Evolutionary conservation across 2,329 filamentous ascomycete genomes (phyloP).

Genomic region (Teratosphaeria nubilosa): DNA sequence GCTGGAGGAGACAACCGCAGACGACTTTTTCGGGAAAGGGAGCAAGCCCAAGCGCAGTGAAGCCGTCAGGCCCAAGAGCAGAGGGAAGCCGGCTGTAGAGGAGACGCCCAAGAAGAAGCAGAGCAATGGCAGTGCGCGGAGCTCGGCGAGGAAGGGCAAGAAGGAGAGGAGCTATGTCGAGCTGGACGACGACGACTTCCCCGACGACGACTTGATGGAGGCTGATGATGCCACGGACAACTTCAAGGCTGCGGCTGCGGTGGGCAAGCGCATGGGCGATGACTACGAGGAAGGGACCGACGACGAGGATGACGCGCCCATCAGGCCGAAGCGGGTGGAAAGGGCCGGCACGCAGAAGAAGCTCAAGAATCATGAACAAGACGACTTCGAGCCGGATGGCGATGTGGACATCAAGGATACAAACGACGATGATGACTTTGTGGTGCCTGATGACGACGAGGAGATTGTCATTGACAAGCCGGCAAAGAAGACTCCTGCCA

Average conservation of each 20-base stretch:
- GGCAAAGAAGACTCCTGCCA: constrained; percentile 25
- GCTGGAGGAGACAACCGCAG: constrained; percentile 48
- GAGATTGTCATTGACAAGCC: constrained; percentile 30
- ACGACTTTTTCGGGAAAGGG: constrained; percentile 51
- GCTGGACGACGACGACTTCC: constrained; percentile 25
- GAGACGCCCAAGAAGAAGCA: constrained; percentile 31
- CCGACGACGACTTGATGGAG: constrained; percentile 30
- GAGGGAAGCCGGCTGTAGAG: constrained; percentile 18
- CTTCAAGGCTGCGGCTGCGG: constrained; percentile 61
- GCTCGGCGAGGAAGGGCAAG: constrained; percentile 30
- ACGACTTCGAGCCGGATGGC: constrained; percentile 31
- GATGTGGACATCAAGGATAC: constrained; percentile 46
- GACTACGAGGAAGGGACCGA: constrained; percentile 59
- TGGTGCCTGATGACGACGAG: constrained; percentile 35
- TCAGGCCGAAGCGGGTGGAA: constrained; percentile 37
- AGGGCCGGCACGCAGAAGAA: constrained; percentile 22
- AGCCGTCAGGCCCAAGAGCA: constrained; percentile 15
- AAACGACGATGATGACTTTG: constrained; percentile 37
- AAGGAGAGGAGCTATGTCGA: constrained; percentile 32
- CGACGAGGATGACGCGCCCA: constrained; percentile 56
- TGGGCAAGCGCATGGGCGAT: constrained; percentile 48
- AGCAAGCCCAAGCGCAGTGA: constrained; percentile 44
- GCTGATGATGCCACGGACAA: constrained; percentile 59
- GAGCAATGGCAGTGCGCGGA: constrained; percentile 22
- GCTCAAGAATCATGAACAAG: constrained; percentile 27